A percentile compares a stretch with the other conserved stretches of the same genome.
phyloP scores from a whole-genome alignment of 805 yeast genomes.

The Jamesozyma spencerorum region DNA sequence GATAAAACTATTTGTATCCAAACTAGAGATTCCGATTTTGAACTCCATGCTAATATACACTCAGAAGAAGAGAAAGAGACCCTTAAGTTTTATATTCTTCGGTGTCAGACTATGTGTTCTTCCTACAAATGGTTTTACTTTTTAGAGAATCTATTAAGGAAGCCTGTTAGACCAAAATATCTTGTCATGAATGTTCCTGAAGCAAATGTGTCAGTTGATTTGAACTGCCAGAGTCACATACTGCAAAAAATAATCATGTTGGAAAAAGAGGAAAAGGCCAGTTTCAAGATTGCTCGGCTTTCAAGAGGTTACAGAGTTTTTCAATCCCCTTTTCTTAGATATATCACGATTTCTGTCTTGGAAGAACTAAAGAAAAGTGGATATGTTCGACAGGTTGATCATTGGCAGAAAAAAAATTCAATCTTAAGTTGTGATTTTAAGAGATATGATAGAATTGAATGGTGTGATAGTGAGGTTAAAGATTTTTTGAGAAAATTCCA shows the following conservation, averaged over 20 bases:
- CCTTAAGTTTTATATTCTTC: slow-evolving; percentile 41
- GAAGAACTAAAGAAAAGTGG: slow-evolving; percentile 28
- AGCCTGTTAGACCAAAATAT: slow-evolving; percentile 34
- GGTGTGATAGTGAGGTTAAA: slow-evolving; percentile 44
- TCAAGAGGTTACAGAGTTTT: slow-evolving; percentile 18
- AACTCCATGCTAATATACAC: too few relatives aligned
- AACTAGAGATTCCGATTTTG: slow-evolving; percentile 7
- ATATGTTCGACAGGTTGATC: slow-evolving; percentile 15
- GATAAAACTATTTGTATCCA: slow-evolving; percentile 53
- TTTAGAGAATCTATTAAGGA: slow-evolving; percentile 40
- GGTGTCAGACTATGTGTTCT: slow-evolving; percentile 42
- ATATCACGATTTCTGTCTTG: slow-evolving; percentile 24
- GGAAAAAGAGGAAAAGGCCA: slow-evolving; percentile 8
- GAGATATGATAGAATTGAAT: slow-evolving; percentile 66
- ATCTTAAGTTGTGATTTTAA: slow-evolving; percentile 51
- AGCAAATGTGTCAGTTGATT: slow-evolving; percentile 17
- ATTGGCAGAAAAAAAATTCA: slow-evolving; percentile 22
- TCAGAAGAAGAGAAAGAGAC: slow-evolving; percentile 10
- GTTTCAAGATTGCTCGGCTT: slow-evolving; percentile 11
- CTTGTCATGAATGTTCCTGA: slow-evolving; percentile 42
- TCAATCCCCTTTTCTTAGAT: slow-evolving; percentile 20
- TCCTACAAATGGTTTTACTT: slow-evolving; percentile 60
- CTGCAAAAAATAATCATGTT: slow-evolving; percentile 6
- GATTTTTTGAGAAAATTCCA: slow-evolving; percentile 36
- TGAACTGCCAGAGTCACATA: slow-evolving; percentile 15